Percentiles rank a stretch among this genome's conserved stretches.
phyloP scores from a whole-genome alignment of 805 yeast genomes.

The Saturnispora halmiae region DNA sequence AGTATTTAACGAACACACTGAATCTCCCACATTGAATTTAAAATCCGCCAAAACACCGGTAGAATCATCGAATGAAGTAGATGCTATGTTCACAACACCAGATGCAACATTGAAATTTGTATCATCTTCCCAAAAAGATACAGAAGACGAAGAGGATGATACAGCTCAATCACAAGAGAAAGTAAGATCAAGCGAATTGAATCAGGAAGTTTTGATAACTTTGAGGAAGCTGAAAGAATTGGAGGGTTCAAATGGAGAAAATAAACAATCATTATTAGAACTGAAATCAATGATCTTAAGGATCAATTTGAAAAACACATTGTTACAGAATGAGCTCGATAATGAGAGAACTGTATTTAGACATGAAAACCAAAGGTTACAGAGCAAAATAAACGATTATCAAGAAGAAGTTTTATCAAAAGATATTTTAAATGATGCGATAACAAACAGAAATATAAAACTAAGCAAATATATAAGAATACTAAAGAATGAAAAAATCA shows the following conservation, averaged over 20 bases:
- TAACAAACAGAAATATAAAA: slow-evolving; percentile 26
- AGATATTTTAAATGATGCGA: slow-evolving; percentile 25
- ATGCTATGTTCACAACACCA: slow-evolving; percentile 5
- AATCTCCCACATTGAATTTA: slow-evolving; percentile 8
- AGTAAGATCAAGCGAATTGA: background rate
- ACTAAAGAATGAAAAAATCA: slow-evolving; percentile 25
- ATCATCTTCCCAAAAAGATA: slow-evolving; percentile 1
- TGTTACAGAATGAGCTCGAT: slow-evolving; percentile 23
- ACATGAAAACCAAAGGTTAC: slow-evolving; percentile 26
- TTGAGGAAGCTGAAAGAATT: background rate
- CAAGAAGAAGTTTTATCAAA: slow-evolving; percentile 22
- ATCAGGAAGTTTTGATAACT: slow-evolving; percentile 1
- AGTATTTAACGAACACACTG: background rate
- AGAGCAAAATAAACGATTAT: slow-evolving; percentile 22
- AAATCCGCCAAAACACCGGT: background rate
- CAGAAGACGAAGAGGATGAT: background rate
- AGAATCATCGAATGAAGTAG: background rate
- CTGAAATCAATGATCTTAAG: slow-evolving; percentile 21
- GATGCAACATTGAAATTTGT: slow-evolving; percentile 6
- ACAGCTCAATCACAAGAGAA: background rate
- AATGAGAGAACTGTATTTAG: slow-evolving; percentile 23
- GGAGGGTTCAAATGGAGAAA: background rate
- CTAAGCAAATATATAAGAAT: slow-evolving; percentile 25
- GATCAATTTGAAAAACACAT: slow-evolving; percentile 27
- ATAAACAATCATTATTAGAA: slow-evolving; percentile 2